A percentile compares a stretch with the other conserved stretches of the same genome.
These are phyloP conservation scores for Vigna hirtella DNA, from an alignment of 306 rosid species.

Conservation along the genomic window DNA sequence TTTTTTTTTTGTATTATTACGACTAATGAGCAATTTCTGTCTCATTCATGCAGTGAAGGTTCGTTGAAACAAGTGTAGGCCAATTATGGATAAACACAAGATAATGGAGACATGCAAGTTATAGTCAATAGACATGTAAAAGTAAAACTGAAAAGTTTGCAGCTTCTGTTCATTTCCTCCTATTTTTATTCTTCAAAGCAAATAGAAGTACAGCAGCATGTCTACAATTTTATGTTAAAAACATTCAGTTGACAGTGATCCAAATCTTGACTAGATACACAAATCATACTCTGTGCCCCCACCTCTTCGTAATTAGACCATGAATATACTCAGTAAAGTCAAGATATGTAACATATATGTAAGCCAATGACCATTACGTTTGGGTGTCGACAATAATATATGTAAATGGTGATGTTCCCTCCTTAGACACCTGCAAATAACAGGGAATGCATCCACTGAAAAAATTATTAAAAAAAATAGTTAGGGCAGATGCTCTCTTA, in stretches of 20 bases:
- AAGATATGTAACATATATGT: conserved; percentile 35
- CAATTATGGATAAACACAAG: conserved; percentile 29
- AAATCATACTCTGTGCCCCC: neutral
- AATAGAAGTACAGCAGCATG: conserved; percentile 13
- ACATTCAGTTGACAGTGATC: conserved; percentile 25
- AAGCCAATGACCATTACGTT: conserved; percentile 65
- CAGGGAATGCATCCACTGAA: conserved; percentile 33
- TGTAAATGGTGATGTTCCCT: conserved; percentile 87
- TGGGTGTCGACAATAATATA: conserved; percentile 86
- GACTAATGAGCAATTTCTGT: conserved; percentile 5
- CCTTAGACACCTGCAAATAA: conserved; percentile 76
- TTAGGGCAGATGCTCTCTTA: neutral
- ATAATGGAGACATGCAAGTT: conserved; percentile 28
- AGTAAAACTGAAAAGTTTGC: conserved; percentile 14
- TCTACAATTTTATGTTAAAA: conserved; percentile 30
- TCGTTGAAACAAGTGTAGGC: conserved; percentile 32
- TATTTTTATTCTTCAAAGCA: conserved; percentile 1
- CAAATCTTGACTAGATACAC: conserved; percentile 30
- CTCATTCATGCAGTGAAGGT: neutral
- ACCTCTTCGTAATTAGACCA: conserved; percentile 1
- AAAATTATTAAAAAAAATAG: conserved; percentile 21
- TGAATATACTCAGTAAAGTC: conserved; percentile 25
- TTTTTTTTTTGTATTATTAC: neutral
- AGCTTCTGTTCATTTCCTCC: conserved; percentile 28
- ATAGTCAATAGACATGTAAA: conserved; percentile 25